Conservation (phyloP, 2,329 filamentous ascomycete genomes). For the Arthrobotrys megalospora region DNA sequence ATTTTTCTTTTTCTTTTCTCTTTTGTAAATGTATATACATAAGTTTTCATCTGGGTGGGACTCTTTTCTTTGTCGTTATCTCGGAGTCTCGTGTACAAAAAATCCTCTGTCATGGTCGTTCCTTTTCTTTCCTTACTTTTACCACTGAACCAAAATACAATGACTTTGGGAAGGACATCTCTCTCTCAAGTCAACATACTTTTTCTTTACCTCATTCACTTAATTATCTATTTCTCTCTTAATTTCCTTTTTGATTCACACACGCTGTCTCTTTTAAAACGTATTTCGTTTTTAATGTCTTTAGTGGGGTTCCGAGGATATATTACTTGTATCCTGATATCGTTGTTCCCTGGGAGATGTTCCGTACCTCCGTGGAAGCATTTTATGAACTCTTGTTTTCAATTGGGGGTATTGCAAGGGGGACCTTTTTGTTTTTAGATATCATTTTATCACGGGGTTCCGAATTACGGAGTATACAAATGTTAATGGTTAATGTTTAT, state of each 20-base stretch:
- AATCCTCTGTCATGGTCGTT: background rate
- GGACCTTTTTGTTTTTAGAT: background rate
- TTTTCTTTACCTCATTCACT: constrained; percentile 1
- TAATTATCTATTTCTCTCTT: background rate
- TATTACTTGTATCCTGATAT: constrained; percentile 2
- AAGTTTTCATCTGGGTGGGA: constrained; percentile 28
- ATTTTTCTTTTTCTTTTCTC: constrained; percentile 15
- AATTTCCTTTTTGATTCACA: constrained; percentile 24
- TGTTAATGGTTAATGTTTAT: constrained; percentile 25
- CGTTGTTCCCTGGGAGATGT: constrained; percentile 14
- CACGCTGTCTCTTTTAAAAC: constrained; percentile 2
- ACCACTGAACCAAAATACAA: background rate
- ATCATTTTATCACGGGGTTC: background rate
- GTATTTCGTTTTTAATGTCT: background rate
- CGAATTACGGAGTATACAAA: constrained; percentile 28
- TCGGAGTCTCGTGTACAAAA: constrained; percentile 51
- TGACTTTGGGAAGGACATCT: background rate
- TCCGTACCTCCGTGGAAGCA: constrained; percentile 14
- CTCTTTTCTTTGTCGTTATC: constrained; percentile 15
- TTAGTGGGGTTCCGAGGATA: background rate
- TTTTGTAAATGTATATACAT: constrained; percentile 48
- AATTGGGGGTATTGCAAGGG: background rate
- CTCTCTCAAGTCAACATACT: background rate
- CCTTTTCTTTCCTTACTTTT: constrained; percentile 12
- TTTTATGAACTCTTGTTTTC: background rate